These are phyloP conservation scores for Cyclotella sp. DNA, from an alignment of 108 stramenopile genomes.

Conservation along the genomic window DNA sequence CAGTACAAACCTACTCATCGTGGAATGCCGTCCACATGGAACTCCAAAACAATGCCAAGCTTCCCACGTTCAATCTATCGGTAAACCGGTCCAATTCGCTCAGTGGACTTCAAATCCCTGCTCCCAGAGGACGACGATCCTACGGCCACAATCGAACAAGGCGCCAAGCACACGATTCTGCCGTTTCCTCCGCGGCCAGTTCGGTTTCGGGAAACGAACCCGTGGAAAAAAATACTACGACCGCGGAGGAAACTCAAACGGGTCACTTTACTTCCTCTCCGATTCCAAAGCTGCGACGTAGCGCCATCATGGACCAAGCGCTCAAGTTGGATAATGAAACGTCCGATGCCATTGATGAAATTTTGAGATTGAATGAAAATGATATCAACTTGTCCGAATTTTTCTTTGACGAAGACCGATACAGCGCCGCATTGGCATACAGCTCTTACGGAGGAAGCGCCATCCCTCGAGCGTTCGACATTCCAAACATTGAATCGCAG, in stretches of 20 bases:
- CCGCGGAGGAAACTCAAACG: not conserved
- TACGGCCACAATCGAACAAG: conserved; percentile 18
- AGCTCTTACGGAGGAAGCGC: conserved; percentile 14
- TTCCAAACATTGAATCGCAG: conserved; percentile 9
- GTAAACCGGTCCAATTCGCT: conserved; percentile 66
- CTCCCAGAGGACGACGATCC: conserved; percentile 36
- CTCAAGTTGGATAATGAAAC: conserved; percentile 18
- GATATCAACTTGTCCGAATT: conserved; percentile 58
- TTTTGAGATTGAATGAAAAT: conserved; percentile 49
- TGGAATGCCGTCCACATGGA: conserved; percentile 85
- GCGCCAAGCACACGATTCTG: not conserved
- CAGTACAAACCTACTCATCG: conserved; percentile 5
- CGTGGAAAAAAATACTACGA: not conserved
- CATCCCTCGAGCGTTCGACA: not conserved
- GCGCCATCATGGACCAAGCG: not conserved
- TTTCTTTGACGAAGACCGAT: conserved; percentile 58
- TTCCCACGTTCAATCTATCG: conserved; percentile 66
- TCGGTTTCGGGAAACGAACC: not conserved
- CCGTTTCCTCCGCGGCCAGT: not conserved
- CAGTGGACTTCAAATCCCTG: conserved; percentile 39
- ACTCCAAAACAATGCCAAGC: conserved; percentile 81
- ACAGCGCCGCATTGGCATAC: conserved; percentile 47
- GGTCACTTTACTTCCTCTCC: not conserved
- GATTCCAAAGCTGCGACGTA: not conserved
- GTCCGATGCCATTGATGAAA: conserved; percentile 47